Conservation (phyloP, 73 alveolate species). For the Tetrahymena thermophila region DNA sequence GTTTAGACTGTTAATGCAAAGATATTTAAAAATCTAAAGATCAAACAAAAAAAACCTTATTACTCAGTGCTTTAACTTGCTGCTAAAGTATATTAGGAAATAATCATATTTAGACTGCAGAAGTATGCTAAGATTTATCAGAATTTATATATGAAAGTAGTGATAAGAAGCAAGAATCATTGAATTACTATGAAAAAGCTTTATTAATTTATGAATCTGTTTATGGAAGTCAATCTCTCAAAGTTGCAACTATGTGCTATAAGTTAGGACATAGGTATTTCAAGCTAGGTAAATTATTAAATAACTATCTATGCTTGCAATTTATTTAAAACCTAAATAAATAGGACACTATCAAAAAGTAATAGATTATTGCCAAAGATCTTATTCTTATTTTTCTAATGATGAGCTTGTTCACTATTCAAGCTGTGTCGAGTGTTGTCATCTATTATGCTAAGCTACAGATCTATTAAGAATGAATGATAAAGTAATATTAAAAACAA, state of each 20-base stretch:
- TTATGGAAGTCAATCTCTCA: not conserved
- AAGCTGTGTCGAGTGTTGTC: not conserved
- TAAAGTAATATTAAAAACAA: not conserved
- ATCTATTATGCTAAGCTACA: not conserved
- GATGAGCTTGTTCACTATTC: not conserved
- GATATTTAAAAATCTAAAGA: not conserved
- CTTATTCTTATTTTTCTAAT: not conserved
- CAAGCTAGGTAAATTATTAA: not conserved
- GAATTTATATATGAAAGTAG: not conserved
- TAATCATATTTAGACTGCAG: not conserved
- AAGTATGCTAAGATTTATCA: not conserved
- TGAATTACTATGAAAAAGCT: not conserved
- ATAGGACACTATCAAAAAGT: not conserved
- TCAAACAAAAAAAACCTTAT: not conserved
- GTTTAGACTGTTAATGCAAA: not conserved
- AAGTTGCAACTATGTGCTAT: not conserved
- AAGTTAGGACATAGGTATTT: not conserved
- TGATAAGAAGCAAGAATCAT: not conserved
- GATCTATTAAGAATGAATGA: not conserved
- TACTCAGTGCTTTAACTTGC: not conserved
- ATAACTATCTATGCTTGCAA: not conserved
- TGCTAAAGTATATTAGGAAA: not conserved
- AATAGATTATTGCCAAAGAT: not conserved
- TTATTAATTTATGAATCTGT: not conserved
- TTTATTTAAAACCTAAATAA: not conserved